Base-by-base conservation (phyloP, 2,329 filamentous ascomycete genomes). In the Coleophoma crateriformis region DNA sequence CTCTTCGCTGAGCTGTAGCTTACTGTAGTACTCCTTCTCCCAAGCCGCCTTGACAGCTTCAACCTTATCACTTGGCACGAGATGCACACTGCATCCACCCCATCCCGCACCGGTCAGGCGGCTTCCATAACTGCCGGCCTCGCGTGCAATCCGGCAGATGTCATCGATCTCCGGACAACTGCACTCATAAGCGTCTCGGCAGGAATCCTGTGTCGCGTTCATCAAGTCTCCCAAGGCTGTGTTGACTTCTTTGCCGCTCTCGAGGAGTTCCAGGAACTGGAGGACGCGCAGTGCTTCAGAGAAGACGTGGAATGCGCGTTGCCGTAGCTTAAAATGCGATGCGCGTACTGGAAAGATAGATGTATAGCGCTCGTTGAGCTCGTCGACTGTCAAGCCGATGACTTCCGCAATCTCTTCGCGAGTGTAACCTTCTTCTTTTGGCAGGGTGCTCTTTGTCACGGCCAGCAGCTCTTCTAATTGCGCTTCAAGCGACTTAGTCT, bases 51-150 rank as follows among this genome's bases (percentile, higher is more conserved):
- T 89, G 19, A 99, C 88, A 22, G 74, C 80, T 5, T 85, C 83
- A 0, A 96, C 87, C 68, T 87, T 92, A 61, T 90, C 80, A 50
- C 83, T 87, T 0, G 92, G 87, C 47, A 97, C 87, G 50, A 99
- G 78, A 71, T 99, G 94, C 50, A 99, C 92, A 53, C 83, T 94
- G 71, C 94, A 97, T 2, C 94, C 94, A 54, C 94, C 94, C 94
- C 94, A 99, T 3, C 94, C 94, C 1, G 94, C 94, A 37, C 94
- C 94, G 0, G 92, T 97, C 59, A 96, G 71, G 22, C 92, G 77
- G 59, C 87, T 90, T 27, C 92, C 94, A 65, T 90, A 90, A 15
- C 88, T 82, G 2, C 94, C 94, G 1, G 88, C 88, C 14, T 74
- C 76, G 27, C 84, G 77, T 0, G 91, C 91, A 57, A 97, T 85